These are phyloP conservation scores for Colletotrichum scovillei DNA, from an alignment of 2,329 filamentous ascomycete species.

Conservation along the genomic window DNA sequence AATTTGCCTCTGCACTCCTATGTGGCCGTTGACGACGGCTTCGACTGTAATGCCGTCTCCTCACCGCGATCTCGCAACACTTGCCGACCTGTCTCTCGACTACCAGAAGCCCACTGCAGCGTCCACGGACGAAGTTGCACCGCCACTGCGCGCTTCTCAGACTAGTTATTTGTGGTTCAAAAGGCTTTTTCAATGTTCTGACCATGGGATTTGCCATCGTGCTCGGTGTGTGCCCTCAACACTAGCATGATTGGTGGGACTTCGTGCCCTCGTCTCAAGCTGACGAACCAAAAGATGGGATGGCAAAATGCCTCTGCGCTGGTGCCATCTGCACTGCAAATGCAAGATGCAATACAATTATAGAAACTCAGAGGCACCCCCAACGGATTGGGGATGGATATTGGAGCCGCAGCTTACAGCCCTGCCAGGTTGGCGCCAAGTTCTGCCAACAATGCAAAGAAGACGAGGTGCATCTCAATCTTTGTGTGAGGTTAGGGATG, in stretches of 20 bases:
- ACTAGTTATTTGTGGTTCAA: background rate
- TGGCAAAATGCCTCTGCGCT: background rate
- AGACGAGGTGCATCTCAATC: slow-evolving; percentile 32
- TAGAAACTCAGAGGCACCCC: slow-evolving; percentile 20
- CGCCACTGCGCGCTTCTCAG: background rate
- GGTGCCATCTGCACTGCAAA: slow-evolving; percentile 20
- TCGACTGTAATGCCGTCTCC: background rate
- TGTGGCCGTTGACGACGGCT: background rate
- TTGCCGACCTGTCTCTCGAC: slow-evolving; percentile 13
- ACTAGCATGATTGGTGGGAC: slow-evolving; percentile 23
- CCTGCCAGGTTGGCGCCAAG: slow-evolving; percentile 27
- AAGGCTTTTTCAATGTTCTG: slow-evolving; percentile 1
- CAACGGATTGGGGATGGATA: background rate
- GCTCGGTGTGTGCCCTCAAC: background rate
- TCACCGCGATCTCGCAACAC: background rate
- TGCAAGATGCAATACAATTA: slow-evolving; percentile 30
- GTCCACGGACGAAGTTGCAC: slow-evolving; percentile 2
- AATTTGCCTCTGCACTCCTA: background rate
- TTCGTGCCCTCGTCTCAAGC: background rate
- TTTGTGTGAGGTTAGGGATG: slow-evolving; percentile 16
- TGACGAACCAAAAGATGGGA: slow-evolving; percentile 21
- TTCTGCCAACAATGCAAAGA: slow-evolving; percentile 28
- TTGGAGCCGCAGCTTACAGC: slow-evolving; percentile 34
- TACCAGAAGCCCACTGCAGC: background rate
- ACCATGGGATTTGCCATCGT: slow-evolving; percentile 7